Evolutionary conservation across 805 yeast genomes (phyloP), one percentile per base, ranked within the genome.

Genomic region (Wickerhamiella cacticola): DNA sequence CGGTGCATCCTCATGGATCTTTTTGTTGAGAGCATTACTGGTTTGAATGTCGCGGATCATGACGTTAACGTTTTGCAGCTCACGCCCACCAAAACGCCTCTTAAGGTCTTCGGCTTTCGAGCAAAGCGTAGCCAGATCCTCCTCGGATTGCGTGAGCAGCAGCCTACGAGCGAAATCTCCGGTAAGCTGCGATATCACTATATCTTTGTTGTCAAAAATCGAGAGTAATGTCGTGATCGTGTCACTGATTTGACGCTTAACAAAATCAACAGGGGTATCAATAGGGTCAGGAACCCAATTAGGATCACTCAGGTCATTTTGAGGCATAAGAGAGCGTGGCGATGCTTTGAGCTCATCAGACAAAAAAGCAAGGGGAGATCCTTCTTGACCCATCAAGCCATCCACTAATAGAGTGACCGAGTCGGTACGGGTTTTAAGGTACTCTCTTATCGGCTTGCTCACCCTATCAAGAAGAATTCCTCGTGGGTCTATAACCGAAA

Each of bases 261-360:
- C 72, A 65, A 82, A 86, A 61, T 85, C 94, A 0, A 88, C 84
- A n/a, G 87, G 72, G 0, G 95, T 94, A 64, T 86, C 95, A 13
- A 83, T 72, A 0, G 95, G 95, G 55, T 84, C 94, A 0, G 95
- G 95, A 7, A 62, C 61, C 95, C 95, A 85, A 41, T 73, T 67
- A 2, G 77, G 57, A 53, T 74, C 78, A 9, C 67, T 54, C 43
- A 68, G 58, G 34, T 71, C 76, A 16, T 26, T 43, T 5, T 52
- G 48, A 51, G 28, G 39, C n/a, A 31, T 5, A 15, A n/a, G 36
- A 3, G 40, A 19, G 45, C 9, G n/a, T 23, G 38, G 34, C 8
- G 56, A 44, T 22, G 54, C 52, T 7, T 51, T 63, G 10, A 86
- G 63, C 51, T 79, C 81, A 3, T 66, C 64, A 0, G 80, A 71